Evolutionary conservation across 352 stramenopile genomes (phyloP).

Genomic region (Phytophthora ohioensis): DNA sequence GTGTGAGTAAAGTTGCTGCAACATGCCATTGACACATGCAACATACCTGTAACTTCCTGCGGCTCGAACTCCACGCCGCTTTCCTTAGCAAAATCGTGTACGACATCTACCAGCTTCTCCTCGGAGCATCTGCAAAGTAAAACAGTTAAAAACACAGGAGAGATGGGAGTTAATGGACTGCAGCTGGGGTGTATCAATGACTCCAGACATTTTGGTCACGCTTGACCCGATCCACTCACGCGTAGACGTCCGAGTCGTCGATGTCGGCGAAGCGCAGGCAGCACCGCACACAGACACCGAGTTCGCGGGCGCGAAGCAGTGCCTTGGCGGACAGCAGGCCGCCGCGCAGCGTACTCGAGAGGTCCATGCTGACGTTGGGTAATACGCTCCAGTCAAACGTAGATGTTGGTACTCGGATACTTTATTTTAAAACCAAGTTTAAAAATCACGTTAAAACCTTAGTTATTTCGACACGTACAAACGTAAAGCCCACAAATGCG

Average conservation of each 20-base stretch:
- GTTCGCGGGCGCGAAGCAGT: slow-evolving; percentile 19
- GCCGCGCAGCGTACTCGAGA: slow-evolving; percentile 26
- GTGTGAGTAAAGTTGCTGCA: slow-evolving; percentile 1
- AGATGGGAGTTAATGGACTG: slow-evolving; percentile 10
- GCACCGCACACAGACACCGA: slow-evolving; percentile 71
- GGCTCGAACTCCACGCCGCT: slow-evolving; percentile 28
- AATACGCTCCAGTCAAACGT: slow-evolving; percentile 25
- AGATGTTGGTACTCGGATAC: neutral
- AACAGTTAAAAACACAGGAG: slow-evolving; percentile 6
- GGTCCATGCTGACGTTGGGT: slow-evolving; percentile 30
- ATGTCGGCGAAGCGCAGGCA: slow-evolving; percentile 70
- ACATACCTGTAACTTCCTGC: slow-evolving; percentile 33
- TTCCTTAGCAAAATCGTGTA: slow-evolving; percentile 34
- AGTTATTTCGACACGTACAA: too few species aligned
- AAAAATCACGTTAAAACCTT: too few species aligned
- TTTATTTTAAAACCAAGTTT: too few species aligned
- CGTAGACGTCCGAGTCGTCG: slow-evolving; percentile 56
- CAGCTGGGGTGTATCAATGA: slow-evolving; percentile 9
- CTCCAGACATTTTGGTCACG: slow-evolving; percentile 6
- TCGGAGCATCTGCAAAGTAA: slow-evolving; percentile 38
- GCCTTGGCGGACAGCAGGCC: slow-evolving; percentile 44
- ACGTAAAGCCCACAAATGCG: too few species aligned
- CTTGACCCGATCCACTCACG: slow-evolving; percentile 42
- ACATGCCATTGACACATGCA: neutral
- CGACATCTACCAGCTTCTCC: slow-evolving; percentile 35